phyloP scores from a whole-genome alignment of 1,139 yeast genomes.

The Pichia sp. region DNA sequence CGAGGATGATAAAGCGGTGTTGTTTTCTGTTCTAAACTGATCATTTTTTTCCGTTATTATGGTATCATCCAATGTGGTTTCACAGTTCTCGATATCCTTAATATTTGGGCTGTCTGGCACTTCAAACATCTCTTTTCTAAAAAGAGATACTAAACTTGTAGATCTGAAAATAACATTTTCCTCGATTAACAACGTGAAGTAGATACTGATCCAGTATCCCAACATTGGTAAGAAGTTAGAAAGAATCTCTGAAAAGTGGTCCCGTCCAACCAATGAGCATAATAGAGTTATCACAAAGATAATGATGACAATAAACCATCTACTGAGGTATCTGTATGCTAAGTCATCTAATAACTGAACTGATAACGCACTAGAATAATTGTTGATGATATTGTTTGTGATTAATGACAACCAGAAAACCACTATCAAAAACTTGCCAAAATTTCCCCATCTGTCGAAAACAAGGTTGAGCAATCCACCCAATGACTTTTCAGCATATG shows the following conservation, averaged over 20 bases:
- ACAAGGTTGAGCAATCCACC: constrained; percentile 74
- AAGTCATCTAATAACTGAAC: constrained; percentile 62
- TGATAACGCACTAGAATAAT: constrained; percentile 80
- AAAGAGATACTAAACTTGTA: constrained; percentile 47
- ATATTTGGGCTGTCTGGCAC: neutral
- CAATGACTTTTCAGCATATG: constrained; percentile 59
- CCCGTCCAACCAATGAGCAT: constrained; percentile 70
- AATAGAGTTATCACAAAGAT: constrained; percentile 64
- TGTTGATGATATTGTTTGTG: constrained; percentile 76
- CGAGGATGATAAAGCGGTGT: neutral
- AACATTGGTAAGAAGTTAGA: constrained; percentile 92
- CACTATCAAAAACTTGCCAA: constrained; percentile 72
- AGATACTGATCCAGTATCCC: constrained; percentile 90
- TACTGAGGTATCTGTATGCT: constrained; percentile 60
- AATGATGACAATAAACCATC: constrained; percentile 72
- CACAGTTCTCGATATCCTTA: constrained; percentile 3
- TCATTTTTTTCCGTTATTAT: constrained; percentile 3
- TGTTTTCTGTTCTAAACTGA: neutral
- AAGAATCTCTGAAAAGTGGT: constrained; percentile 68
- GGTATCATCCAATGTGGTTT: constrained; percentile 1
- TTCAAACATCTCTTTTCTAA: constrained; percentile 46
- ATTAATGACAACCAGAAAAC: constrained; percentile 68
- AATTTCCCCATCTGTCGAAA: constrained; percentile 71
- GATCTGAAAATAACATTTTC: constrained; percentile 71
- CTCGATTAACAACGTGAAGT: constrained; percentile 64